These are phyloP conservation scores for Kazachstania sp. DNA, from an alignment of 1,139 yeast species.

Conservation along the genomic window DNA sequence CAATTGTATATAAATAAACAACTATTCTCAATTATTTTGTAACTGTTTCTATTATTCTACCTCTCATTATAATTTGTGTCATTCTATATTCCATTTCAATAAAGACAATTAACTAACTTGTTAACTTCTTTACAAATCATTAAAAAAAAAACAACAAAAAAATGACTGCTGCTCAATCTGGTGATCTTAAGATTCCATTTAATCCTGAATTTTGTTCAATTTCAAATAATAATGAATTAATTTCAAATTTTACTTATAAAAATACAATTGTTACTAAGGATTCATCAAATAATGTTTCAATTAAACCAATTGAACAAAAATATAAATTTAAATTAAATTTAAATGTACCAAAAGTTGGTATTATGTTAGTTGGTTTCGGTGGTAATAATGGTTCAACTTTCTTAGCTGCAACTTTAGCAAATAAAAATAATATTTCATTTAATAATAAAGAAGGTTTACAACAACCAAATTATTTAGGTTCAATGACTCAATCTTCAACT, in stretches of 20 bases:
- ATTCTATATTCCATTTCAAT: no score
- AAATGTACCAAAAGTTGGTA: constrained; percentile 77
- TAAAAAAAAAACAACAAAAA: no score
- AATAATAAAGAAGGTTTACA: constrained; percentile 65
- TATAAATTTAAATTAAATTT: constrained; percentile 83
- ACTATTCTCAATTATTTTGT: no score
- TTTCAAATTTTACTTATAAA: constrained; percentile 62
- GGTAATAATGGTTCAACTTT: constrained; percentile 96
- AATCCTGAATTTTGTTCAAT: constrained; percentile 8
- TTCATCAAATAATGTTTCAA: constrained; percentile 40
- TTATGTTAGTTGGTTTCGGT: constrained; percentile 88
- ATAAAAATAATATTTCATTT: constrained; percentile 69
- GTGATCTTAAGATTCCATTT: constrained; percentile 3
- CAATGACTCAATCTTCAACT: constrained; percentile 93
- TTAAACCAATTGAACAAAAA: constrained; percentile 63
- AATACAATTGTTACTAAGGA: constrained; percentile 50
- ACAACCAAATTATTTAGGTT: constrained; percentile 49
- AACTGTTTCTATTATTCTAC: no score
- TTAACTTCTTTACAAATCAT: no score
- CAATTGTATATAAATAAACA: no score
- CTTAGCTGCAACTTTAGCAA: constrained; percentile 77
- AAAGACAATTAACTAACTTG: no score
- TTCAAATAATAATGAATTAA: constrained; percentile 3
- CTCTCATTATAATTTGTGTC: no score
- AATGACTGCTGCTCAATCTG: constrained; percentile 4